Percentiles rank a stretch among this genome's conserved stretches.
phyloP scores from a whole-genome alignment of 1,284 basidiomycete genomes.

The Dichomitus squalens region DNA sequence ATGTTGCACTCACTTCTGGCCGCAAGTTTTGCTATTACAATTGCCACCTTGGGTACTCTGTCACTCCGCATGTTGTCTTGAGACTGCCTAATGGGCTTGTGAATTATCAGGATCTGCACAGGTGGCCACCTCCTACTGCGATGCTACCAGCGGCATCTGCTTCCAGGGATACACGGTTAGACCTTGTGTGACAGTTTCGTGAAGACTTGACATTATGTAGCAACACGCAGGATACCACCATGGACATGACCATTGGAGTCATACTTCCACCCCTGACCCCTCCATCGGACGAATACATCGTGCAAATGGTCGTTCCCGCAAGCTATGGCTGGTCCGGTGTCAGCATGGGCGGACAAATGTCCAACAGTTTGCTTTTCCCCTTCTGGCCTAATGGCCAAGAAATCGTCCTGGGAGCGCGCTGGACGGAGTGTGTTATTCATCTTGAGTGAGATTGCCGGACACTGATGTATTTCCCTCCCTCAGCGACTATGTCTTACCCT shows the following conservation, averaged over 20 bases:
- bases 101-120: constrained; percentile 23
- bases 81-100: not conserved
- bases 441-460: not conserved
- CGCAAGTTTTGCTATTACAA: constrained; percentile 1
- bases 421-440: constrained; percentile 27
- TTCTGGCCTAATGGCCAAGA: constrained; percentile 30
- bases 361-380: constrained; percentile 33
- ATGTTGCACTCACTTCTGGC: constrained; percentile 11
- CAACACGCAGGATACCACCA: constrained; percentile 24
- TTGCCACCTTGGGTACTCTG: constrained; percentile 13
- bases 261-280: constrained; percentile 31
- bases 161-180: constrained; percentile 31
- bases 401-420: constrained; percentile 31
- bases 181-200: not conserved
- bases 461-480: not conserved
- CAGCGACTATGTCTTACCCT: constrained; percentile 32
- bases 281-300: constrained; percentile 31
- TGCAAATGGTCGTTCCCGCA: constrained; percentile 30
- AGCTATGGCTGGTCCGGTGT: constrained; percentile 32
- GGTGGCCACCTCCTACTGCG: constrained; percentile 28
- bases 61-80: not conserved
- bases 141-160: constrained; percentile 31
- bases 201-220: not conserved
- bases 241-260: constrained; percentile 32
- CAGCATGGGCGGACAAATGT: constrained; percentile 33